These are phyloP conservation scores for Coleophoma crateriformis DNA, from an alignment of 2,329 filamentous ascomycete genomes.

Conservation along the genomic window DNA sequence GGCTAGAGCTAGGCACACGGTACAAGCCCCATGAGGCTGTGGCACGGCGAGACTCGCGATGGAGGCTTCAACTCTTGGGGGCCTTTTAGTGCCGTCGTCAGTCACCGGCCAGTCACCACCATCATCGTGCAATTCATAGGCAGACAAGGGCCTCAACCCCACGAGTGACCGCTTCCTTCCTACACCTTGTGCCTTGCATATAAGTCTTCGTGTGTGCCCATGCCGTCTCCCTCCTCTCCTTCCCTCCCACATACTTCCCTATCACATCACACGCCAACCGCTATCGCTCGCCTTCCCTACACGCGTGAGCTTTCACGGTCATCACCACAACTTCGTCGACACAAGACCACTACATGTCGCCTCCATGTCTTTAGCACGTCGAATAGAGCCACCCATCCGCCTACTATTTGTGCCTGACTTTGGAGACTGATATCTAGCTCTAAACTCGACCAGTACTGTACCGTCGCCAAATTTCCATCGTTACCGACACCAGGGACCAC, in stretches of 20 bases:
- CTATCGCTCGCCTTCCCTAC: not conserved
- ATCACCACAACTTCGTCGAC: slow-evolving; percentile 4
- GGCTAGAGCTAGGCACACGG: no score
- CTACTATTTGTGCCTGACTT: slow-evolving; percentile 22
- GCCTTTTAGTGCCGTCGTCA: not conserved
- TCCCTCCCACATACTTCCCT: not conserved
- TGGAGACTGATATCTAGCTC: slow-evolving; percentile 21
- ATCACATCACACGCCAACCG: not conserved
- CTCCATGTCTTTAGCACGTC: slow-evolving; percentile 24
- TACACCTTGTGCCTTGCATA: slow-evolving; percentile 2
- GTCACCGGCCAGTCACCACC: not conserved
- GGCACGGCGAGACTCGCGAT: not conserved
- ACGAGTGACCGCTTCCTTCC: not conserved
- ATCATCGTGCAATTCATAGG: not conserved
- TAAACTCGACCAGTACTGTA: slow-evolving; percentile 6
- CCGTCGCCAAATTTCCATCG: slow-evolving; percentile 6
- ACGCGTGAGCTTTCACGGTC: no score
- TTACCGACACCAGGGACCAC: slow-evolving; percentile 2
- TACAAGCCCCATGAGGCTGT: not conserved
- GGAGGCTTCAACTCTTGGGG: no score
- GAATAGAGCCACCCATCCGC: slow-evolving; percentile 19
- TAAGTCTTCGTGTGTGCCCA: slow-evolving; percentile 10
- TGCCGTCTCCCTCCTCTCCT: slow-evolving; percentile 2
- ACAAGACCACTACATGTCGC: slow-evolving; percentile 17
- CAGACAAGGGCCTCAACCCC: slow-evolving; percentile 5